Evolutionary conservation across 2,329 filamentous ascomycete species (phyloP).

Genomic region (Leptographium procerum): DNA sequence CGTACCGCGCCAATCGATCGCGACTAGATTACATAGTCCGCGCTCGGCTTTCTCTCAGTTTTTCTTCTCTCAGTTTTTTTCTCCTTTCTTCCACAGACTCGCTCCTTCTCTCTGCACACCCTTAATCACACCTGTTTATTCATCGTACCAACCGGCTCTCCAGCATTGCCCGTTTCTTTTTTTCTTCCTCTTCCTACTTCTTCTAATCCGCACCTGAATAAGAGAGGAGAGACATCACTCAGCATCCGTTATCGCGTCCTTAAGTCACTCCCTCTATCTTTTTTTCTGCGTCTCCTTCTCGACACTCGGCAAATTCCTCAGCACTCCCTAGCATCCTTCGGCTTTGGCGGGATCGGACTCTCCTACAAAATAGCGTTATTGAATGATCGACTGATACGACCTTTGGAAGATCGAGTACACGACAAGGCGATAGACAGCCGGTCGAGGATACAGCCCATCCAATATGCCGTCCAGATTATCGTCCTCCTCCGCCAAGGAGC

Average conservation of each 20-base stretch:
- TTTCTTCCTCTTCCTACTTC: background rate
- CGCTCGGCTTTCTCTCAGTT: background rate
- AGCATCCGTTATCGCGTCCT: background rate
- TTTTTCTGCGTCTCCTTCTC: too few relatives aligned
- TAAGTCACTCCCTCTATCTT: background rate
- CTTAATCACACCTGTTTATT: background rate
- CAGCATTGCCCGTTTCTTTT: background rate
- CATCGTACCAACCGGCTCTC: background rate
- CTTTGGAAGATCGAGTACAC: background rate
- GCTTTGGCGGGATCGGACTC: background rate
- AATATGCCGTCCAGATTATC: conserved; percentile 1
- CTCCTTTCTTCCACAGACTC: background rate
- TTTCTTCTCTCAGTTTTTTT: background rate
- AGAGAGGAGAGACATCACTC: background rate
- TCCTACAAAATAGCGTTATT: background rate
- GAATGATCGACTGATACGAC: background rate
- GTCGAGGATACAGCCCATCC: background rate
- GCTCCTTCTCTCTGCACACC: background rate
- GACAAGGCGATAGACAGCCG: background rate
- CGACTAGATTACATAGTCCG: background rate
- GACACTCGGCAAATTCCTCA: background rate
- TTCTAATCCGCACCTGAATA: too few relatives aligned
- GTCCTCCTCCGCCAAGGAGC: conserved; percentile 28
- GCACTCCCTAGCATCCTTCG: background rate
- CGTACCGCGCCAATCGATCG: conserved; percentile 2